Base-by-base conservation (phyloP, 2,329 filamentous ascomycete species). In the Neopestalotiopsis sp. region DNA sequence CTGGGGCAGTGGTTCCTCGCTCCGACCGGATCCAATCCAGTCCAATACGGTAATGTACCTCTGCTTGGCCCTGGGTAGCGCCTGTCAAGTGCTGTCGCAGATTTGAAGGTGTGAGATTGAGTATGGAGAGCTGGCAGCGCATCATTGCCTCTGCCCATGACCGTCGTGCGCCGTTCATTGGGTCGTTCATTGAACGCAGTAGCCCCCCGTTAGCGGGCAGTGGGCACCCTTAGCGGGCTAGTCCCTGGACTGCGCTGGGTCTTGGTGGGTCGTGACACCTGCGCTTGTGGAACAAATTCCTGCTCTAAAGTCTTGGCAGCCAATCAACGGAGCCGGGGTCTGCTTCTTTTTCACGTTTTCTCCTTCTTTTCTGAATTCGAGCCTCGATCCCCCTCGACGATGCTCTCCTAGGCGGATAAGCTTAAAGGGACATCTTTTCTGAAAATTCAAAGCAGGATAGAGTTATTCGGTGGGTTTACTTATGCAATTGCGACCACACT, bases 31-130 rank as follows among this genome's bases (percentile, higher is more conserved):
- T 53, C 45, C 17, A 20, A 20, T 53, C 45, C 57, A 30, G 57
- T 59, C 57, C 30, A 34, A 30, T 34, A 59, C 57, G 24, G 24
- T 30, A 59, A 14, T 24, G 57, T 28, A 38, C 34, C 34, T 38
- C 34, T 38, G 34, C 34, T 38, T 38, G 34, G 34, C 34, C 24
- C 34, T 20, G 5, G 14, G 62, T 65, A 65, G 62, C 40, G 62
- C 42, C 34, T 38, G 34, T 38, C 34, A 28, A 28, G 24, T 28
- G 24, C 63, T 66, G 63, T 66, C 49, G 63, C 63, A 66, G 63
- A 66, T 66, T 66, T 56, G 63, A 45, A 57, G 63, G 61, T 57
- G 63, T 49, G 63, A 66, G 63, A 66, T 66, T 66, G 63, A 66
- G 45, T 17, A 53, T 45, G n/a, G 24, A 17, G 61, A 53, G 61